Conservation (phyloP, 1,284 basidiomycete species). For the Apiotrichum brassicae region DNA sequence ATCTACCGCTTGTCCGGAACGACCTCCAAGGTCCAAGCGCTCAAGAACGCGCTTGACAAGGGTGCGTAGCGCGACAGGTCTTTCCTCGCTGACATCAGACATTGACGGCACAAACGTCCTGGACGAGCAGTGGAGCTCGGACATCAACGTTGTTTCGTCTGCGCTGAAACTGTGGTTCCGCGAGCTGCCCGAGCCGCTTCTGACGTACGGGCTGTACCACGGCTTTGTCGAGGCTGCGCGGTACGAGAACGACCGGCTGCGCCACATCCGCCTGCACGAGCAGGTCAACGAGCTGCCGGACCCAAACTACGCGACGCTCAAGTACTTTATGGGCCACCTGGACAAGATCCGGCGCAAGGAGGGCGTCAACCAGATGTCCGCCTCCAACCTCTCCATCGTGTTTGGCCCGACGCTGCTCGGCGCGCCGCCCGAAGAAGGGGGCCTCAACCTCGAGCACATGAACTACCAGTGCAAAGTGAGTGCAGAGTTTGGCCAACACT, state of each 20-base stretch:
- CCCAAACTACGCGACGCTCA: slow-evolving; percentile 94
- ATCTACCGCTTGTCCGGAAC: slow-evolving; percentile 93
- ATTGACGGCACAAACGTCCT: slow-evolving; percentile 76
- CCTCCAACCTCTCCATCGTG: slow-evolving; percentile 89
- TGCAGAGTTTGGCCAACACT: neutral
- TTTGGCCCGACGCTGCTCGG: slow-evolving; percentile 94
- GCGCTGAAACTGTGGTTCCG: slow-evolving; percentile 94
- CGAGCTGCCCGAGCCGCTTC: slow-evolving; percentile 87
- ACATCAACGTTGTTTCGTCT: slow-evolving; percentile 93
- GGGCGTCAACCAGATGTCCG: slow-evolving; percentile 82
- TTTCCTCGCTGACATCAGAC: slow-evolving; percentile 52
- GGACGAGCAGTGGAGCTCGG: slow-evolving; percentile 79
- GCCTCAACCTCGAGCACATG: slow-evolving; percentile 55
- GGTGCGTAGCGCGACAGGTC: slow-evolving; percentile 61
- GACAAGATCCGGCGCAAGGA: slow-evolving; percentile 74
- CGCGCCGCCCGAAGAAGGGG: slow-evolving; percentile 49
- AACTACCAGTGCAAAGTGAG: slow-evolving; percentile 60
- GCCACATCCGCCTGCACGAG: slow-evolving; percentile 93
- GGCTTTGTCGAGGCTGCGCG: slow-evolving; percentile 93
- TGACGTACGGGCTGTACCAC: slow-evolving; percentile 77
- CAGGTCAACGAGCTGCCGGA: slow-evolving; percentile 96
- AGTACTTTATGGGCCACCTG: slow-evolving; percentile 91
- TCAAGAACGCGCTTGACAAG: slow-evolving; percentile 80
- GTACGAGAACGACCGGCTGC: slow-evolving; percentile 84
- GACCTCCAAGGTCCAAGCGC: slow-evolving; percentile 73